These are phyloP conservation scores for Aspergillus sp. DNA, from an alignment of 2,329 filamentous ascomycete species.

Conservation along the genomic window DNA sequence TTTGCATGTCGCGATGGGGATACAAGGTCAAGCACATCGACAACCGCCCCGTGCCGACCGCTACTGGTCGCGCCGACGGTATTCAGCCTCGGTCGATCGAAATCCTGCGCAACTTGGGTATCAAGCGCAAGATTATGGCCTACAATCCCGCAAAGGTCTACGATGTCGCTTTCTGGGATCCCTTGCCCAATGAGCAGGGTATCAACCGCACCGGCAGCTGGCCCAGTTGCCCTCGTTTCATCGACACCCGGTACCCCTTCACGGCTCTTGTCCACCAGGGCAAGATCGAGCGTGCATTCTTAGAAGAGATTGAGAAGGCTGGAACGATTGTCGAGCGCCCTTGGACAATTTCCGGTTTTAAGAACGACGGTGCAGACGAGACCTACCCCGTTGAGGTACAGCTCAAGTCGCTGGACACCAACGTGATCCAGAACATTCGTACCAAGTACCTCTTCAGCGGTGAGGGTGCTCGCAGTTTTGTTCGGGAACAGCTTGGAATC, in stretches of 20 bases:
- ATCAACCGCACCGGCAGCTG: constrained; percentile 61
- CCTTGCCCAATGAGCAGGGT: constrained; percentile 43
- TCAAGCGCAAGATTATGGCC: constrained; percentile 83
- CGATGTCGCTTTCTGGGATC: constrained; percentile 62
- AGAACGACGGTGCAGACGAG: constrained; percentile 54
- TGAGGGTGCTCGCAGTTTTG: constrained; percentile 56
- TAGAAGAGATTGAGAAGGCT: constrained; percentile 55
- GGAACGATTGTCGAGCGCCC: constrained; percentile 52
- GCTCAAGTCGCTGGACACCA: constrained; percentile 69
- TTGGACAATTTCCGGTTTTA: constrained; percentile 57
- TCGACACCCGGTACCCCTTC: constrained; percentile 59
- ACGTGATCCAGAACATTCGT: constrained; percentile 57
- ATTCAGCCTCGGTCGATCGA: constrained; percentile 87
- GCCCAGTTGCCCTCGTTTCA: constrained; percentile 82
- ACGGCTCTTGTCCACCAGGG: constrained; percentile 58
- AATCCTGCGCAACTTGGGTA: constrained; percentile 77
- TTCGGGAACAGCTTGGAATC: constrained; percentile 59
- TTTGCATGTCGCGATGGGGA: constrained; percentile 83
- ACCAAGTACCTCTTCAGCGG: constrained; percentile 59
- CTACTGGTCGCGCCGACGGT: constrained; percentile 80
- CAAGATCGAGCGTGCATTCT: constrained; percentile 56
- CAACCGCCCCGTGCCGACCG: constrained; percentile 76
- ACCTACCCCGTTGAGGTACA: constrained; percentile 76
- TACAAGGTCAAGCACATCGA: constrained; percentile 95
- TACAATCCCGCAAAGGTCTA: constrained; percentile 80